Evolutionary conservation across 257 asterid genomes (phyloP), one percentile per base, ranked within the genome.

Genomic region (Ligustrum vulgare): DNA sequence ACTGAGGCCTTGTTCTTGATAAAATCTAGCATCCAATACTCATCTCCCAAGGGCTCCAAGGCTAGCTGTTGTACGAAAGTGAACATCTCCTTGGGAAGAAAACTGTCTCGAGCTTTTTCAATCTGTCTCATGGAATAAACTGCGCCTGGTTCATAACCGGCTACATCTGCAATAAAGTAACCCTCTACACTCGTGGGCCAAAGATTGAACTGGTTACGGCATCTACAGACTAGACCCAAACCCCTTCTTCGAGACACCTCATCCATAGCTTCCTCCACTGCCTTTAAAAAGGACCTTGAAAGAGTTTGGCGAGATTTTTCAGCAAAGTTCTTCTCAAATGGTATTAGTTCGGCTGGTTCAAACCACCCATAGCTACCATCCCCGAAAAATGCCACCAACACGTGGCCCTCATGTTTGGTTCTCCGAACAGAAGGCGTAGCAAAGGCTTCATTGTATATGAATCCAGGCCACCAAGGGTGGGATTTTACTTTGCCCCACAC

Each of bases 391-490:
- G 99, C 98, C 62, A 95, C 99, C 86, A 95, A 80, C 31, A 95
- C 89, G 68, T 90, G 89, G 35, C 92, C 97, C 47, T 83, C 93
- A 10, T 86, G 87, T 82, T 91, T 95, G 79, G 85, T 88, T 82
- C 89, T 87, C 65, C 88, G 83, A 58, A 95, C 99, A 11, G 93
- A 80, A 13, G 89, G 74, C 4, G 96, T 82, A 49, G 97, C 98
- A 67, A 89, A 83, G 1, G 87, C 83, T 86, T 93, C 99, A 23
- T 83, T 81, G 68, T 80, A 91, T 41, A 95, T 88, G 34, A 86
- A 96, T 2, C 99, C 99, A 15, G 99, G 98, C 99, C 99, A 95
- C 99, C 98, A 93, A 0, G 99, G 99, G 79, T 95, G 99, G 5
- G 99, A 95, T 80, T 93, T 93, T 73, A 95, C 99, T 70, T 93